phyloP scores from a whole-genome alignment of 371 early-diverging fungal genomes.

The Apophysomyces trapeziformis region DNA sequence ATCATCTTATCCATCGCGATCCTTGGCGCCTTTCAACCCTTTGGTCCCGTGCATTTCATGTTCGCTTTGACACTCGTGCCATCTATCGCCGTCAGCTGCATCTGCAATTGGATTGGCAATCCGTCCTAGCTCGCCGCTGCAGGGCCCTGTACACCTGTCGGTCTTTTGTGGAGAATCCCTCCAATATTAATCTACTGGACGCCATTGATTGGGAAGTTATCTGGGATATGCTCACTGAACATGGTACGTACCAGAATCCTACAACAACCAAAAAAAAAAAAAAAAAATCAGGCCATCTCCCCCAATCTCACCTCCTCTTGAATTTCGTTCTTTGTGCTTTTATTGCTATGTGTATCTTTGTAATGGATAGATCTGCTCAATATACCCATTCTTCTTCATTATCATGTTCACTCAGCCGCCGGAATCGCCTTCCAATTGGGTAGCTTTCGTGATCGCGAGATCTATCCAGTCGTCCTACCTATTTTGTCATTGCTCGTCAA shows the following conservation, averaged over 20 bases:
- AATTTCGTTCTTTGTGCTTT: neutral
- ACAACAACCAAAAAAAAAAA: neutral
- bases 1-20: slow-evolving; percentile 40
- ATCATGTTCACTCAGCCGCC: slow-evolving; percentile 38
- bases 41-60: slow-evolving; percentile 44
- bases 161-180: slow-evolving; percentile 22
- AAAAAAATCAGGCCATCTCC: neutral
- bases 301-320: neutral
- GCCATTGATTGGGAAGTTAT: slow-evolving; percentile 44
- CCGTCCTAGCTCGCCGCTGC: slow-evolving; percentile 34
- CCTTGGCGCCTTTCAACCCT: slow-evolving; percentile 34
- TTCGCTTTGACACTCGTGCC: slow-evolving; percentile 46
- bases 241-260: slow-evolving; percentile 32
- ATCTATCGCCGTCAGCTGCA: slow-evolving; percentile 42
- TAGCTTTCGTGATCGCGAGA: slow-evolving; percentile 36
- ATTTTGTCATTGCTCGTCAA: slow-evolving; percentile 50
- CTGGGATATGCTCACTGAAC: slow-evolving; percentile 55
- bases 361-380: slow-evolving; percentile 35
- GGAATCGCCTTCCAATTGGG: slow-evolving; percentile 48
- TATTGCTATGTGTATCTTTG: slow-evolving; percentile 13
- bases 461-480: slow-evolving; percentile 48
- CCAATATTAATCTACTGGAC: slow-evolving; percentile 24
- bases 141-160: slow-evolving; percentile 35
- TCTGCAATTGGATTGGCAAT: slow-evolving; percentile 36
- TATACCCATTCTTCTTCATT: slow-evolving; percentile 37